These are phyloP conservation scores for Boletus sp. DNA, from an alignment of 768 basidiomycete genomes.

Conservation along the genomic window DNA sequence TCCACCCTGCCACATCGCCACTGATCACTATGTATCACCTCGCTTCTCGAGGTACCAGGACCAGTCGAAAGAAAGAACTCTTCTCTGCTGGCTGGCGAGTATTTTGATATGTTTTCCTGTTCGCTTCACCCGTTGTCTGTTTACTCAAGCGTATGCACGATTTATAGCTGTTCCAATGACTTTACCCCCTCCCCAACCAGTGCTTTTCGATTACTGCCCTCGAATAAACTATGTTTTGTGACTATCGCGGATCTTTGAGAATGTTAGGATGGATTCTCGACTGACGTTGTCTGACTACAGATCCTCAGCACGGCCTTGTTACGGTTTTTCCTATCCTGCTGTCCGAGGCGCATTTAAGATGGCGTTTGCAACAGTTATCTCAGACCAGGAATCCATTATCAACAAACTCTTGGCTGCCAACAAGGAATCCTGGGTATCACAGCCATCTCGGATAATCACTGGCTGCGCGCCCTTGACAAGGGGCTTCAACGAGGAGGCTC, in stretches of 20 bases:
- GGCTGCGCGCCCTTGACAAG: too few relatives aligned
- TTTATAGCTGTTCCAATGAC: conserved; percentile 20
- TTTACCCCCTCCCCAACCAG: conserved; percentile 6
- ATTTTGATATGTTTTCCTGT: conserved; percentile 17
- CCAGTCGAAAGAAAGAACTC: conserved; percentile 16
- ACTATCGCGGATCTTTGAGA: background rate
- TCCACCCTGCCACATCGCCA: conserved; percentile 9
- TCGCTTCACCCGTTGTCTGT: background rate
- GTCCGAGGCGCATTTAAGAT: background rate
- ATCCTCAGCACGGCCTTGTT: background rate
- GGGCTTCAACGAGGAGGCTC: background rate
- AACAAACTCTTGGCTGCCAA: background rate
- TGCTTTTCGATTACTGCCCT: conserved; percentile 20
- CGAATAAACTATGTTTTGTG: conserved; percentile 20
- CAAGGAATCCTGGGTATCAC: background rate
- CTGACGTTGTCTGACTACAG: conserved; percentile 1
- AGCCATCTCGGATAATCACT: background rate
- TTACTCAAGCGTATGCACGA: conserved; percentile 23
- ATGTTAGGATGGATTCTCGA: background rate
- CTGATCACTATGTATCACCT: conserved; percentile 25
- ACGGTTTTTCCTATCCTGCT: too few relatives aligned
- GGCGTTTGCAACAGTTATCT: background rate
- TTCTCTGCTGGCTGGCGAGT: conserved; percentile 23
- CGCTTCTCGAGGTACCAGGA: conserved; percentile 23
- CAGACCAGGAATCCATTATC: background rate